These are phyloP conservation scores for Rhizopogon vulgaris DNA, from an alignment of 768 basidiomycete species.

Conservation along the genomic window DNA sequence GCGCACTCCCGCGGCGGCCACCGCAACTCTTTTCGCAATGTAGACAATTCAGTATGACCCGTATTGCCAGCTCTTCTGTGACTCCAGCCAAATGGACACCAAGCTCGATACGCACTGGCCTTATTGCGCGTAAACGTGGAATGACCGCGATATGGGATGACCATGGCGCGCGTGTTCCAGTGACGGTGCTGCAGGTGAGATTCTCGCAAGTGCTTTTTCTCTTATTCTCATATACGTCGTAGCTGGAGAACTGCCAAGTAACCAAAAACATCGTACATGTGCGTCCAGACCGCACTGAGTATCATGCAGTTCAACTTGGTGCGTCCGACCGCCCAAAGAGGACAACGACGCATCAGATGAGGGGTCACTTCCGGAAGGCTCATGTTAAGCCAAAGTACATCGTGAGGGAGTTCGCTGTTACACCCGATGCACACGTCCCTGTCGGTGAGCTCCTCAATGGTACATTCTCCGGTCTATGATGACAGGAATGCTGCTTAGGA, in stretches of 20 bases:
- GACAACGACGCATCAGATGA: constrained; percentile 71
- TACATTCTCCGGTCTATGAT: not conserved
- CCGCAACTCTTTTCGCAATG: constrained; percentile 25
- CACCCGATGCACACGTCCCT: constrained; percentile 83
- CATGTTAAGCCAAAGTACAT: constrained; percentile 76
- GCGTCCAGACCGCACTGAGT: constrained; percentile 61
- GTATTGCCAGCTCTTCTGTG: constrained; percentile 14
- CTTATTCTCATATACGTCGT: constrained; percentile 8
- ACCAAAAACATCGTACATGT: constrained; percentile 69
- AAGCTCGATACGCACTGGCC: constrained; percentile 79
- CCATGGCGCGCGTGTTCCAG: constrained; percentile 81
- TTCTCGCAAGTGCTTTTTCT: constrained; percentile 2
- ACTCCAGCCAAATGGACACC: constrained; percentile 70
- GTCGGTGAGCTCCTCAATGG: constrained; percentile 52
- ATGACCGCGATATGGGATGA: constrained; percentile 94
- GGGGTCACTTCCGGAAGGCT: constrained; percentile 85
- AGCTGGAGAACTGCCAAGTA: constrained; percentile 89
- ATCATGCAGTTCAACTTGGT: constrained; percentile 93
- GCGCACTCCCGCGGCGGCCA: constrained; percentile 37
- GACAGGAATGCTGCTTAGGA: constrained; percentile 38
- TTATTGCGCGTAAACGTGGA: constrained; percentile 92
- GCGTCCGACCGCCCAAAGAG: constrained; percentile 70
- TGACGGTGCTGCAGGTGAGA: constrained; percentile 89
- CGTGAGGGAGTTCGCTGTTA: constrained; percentile 85
- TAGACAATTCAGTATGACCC: constrained; percentile 42